Base-by-base conservation (phyloP, 2,329 filamentous ascomycete species). In the Pseudogymnoascus destructans region DNA sequence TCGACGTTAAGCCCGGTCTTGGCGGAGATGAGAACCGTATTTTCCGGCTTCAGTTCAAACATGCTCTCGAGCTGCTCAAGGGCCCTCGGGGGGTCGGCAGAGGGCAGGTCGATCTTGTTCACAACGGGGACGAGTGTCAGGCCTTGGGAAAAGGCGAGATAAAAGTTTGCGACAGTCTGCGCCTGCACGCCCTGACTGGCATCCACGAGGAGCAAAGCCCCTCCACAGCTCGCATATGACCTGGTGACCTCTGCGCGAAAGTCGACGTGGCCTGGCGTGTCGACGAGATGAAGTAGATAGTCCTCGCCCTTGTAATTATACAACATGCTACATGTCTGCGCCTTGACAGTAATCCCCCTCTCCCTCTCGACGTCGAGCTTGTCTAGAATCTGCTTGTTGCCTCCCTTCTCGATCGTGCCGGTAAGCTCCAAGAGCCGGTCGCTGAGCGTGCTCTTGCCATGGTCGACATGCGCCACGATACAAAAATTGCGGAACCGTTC, bases 111-210 rank as follows among this genome's bases (percentile, higher is more conserved):
- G 58, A 98, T 86, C 76, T 98, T 98, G 76, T 98, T 98, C 67
- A 98, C 81, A 21, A 98, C 89, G 0, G 93, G 93, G 3, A 98
- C 82, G 61, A 98, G 79, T 19, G 84, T 79, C 57, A 98, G 74
- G 13, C 89, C 89, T 70, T 97, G 89, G 1, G 92, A 85, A 72
- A 98, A 98, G 6, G 93, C 93, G 21, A 97, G 82, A 70, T 97
- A 96, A 73, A 98, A 98, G 72, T 98, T 98, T 61, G 93, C 93
- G 7, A 98, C 93, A 0, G 93, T 98, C 75, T 98, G 93, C 4
- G 93, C 93, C 74, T 98, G 93, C 2, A 98, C 85, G 49, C 93
- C 93, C 73, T 98, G 93, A 65, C 88, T 95, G 6, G 92, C 93
- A 76, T 98, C 93, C 2, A 98, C 92, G 1, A 98, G 81, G 57